Percentiles rank a stretch among this genome's conserved stretches.
These are phyloP conservation scores for Sporothrix variecibatus DNA, from an alignment of 2,329 filamentous ascomycete genomes.

Conservation along the genomic window DNA sequence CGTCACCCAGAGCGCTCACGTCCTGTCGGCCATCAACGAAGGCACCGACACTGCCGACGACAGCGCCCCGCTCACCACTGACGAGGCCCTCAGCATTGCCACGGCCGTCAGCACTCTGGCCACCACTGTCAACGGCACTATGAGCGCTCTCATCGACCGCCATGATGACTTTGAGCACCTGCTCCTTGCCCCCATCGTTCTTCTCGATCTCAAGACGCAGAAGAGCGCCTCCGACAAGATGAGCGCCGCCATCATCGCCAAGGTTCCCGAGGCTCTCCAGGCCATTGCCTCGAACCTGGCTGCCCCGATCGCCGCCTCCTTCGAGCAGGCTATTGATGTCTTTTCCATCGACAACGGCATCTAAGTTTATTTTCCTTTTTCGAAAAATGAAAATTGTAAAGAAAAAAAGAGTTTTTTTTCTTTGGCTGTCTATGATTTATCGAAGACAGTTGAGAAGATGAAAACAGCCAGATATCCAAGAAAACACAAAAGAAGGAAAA, in stretches of 20 bases:
- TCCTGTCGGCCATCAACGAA: constrained; percentile 45
- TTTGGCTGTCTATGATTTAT: background rate
- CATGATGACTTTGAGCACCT: constrained; percentile 50
- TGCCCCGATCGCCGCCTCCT: constrained; percentile 43
- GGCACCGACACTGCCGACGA: constrained; percentile 42
- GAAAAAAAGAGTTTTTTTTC: background rate
- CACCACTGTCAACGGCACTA: constrained; percentile 42
- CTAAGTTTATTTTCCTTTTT: background rate
- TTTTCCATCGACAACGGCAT: constrained; percentile 28
- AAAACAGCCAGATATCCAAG: background rate
- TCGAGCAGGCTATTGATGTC: constrained; percentile 41
- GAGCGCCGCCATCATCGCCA: constrained; percentile 42
- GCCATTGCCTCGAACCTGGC: constrained; percentile 41
- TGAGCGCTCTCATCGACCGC: constrained; percentile 42
- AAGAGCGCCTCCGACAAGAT: constrained; percentile 44
- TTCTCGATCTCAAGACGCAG: constrained; percentile 46
- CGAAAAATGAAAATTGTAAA: background rate
- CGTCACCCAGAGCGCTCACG: constrained; percentile 40
- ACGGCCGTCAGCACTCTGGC: constrained; percentile 41
- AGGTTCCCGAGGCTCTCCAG: constrained; percentile 43
- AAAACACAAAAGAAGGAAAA: background rate
- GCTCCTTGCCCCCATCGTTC: constrained; percentile 46
- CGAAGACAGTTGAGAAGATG: background rate
- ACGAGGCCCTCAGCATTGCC: constrained; percentile 45
- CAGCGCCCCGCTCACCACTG: constrained; percentile 42